phyloP scores from a whole-genome alignment of 768 basidiomycete species.

The Boletus patriciae region DNA sequence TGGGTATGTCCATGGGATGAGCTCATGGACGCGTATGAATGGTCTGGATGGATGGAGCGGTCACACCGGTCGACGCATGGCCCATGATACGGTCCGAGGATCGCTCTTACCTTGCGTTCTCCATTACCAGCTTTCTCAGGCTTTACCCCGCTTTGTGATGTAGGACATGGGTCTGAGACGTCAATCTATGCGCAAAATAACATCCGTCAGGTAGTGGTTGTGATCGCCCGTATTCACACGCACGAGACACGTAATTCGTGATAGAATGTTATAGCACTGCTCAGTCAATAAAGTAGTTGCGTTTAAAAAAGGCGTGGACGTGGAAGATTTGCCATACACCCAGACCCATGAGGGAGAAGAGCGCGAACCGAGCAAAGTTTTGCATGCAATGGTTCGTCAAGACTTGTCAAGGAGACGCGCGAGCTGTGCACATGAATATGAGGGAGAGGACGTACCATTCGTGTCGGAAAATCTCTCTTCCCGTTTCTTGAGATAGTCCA shows the following conservation, averaged over 20 bases:
- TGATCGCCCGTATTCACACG: neutral
- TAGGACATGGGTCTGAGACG: conserved; percentile 11
- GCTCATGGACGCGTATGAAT: conserved; percentile 7
- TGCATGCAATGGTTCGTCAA: conserved; percentile 91
- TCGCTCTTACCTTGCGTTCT: neutral
- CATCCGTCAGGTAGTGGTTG: neutral
- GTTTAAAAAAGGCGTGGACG: conserved; percentile 91
- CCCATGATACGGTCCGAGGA: neutral
- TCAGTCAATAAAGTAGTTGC: conserved; percentile 90
- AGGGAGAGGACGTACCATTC: conserved; percentile 59
- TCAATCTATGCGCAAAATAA: neutral
- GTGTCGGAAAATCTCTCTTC: conserved; percentile 87
- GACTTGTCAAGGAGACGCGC: conserved; percentile 44
- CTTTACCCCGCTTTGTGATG: neutral
- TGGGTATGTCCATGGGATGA: conserved; percentile 16
- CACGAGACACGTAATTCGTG: neutral
- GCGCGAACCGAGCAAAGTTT: conserved; percentile 88
- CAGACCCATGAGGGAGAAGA: conserved; percentile 71
- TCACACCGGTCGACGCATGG: neutral
- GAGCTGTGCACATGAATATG: neutral
- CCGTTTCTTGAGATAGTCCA: conserved; percentile 86
- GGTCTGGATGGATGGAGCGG: conserved; percentile 13
- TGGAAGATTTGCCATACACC: conserved; percentile 97
- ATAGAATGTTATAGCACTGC: conserved; percentile 9
- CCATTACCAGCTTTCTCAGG: neutral